Evolutionary conservation across 2,329 filamentous ascomycete species (phyloP).

Genomic region (Exophiala lecanii-corni): DNA sequence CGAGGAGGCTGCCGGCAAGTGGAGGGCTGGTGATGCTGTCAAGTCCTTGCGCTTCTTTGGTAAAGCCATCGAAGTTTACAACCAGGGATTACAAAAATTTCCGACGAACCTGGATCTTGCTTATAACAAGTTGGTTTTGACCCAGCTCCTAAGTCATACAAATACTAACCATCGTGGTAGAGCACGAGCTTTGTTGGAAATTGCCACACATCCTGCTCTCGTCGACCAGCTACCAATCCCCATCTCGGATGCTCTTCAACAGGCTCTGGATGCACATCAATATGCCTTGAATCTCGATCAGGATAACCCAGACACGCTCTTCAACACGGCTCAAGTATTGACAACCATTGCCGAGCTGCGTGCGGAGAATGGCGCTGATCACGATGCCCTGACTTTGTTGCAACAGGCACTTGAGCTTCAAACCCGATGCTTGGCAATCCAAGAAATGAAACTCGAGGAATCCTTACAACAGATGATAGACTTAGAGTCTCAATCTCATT

Average conservation of each 20-base stretch:
- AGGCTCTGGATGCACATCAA: constrained; percentile 60
- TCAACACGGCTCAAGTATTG: constrained; percentile 68
- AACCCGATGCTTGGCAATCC: constrained; percentile 51
- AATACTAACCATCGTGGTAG: too few species aligned
- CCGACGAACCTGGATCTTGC: constrained; percentile 64
- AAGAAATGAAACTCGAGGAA: constrained; percentile 47
- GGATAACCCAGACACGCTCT: constrained; percentile 63
- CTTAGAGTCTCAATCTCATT: constrained; percentile 11
- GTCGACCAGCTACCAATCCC: constrained; percentile 54
- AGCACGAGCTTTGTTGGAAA: constrained; percentile 64
- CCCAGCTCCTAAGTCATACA: too few species aligned
- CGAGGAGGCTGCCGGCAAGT: constrained; percentile 70
- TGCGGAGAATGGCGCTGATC: constrained; percentile 45
- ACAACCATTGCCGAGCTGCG: constrained; percentile 59
- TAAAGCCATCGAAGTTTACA: constrained; percentile 62
- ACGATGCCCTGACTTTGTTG: constrained; percentile 49
- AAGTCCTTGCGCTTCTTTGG: constrained; percentile 58
- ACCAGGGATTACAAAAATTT: constrained; percentile 57
- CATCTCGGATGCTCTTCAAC: constrained; percentile 51
- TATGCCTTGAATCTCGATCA: constrained; percentile 56
- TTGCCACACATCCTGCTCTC: constrained; percentile 62
- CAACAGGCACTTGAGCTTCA: constrained; percentile 60
- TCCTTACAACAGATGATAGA: constrained; percentile 37
- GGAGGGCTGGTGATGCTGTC: constrained; percentile 64
- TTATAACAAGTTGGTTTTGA: constrained; percentile 62